phyloP scores from a whole-genome alignment of 352 stramenopile species.

The Pythium vanterpoolii region DNA sequence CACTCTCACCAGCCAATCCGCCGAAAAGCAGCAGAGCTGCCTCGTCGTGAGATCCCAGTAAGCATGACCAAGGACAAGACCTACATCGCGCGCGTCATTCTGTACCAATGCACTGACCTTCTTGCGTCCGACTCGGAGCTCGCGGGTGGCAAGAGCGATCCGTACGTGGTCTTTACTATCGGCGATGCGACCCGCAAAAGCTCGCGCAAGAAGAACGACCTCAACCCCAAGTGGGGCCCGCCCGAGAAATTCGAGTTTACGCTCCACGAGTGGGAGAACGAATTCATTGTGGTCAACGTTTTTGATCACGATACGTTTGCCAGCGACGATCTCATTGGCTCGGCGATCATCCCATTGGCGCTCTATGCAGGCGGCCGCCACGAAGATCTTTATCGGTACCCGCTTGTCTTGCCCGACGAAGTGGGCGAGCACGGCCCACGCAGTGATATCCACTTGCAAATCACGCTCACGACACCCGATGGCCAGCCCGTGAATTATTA shows the following conservation, averaged over 20 bases:
- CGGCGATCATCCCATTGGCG: constrained; percentile 56
- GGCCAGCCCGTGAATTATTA: constrained; percentile 42
- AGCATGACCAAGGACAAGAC: constrained; percentile 23
- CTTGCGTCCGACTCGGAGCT: constrained; percentile 43
- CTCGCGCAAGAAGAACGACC: constrained; percentile 54
- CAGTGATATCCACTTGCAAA: constrained; percentile 64
- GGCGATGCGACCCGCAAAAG: constrained; percentile 51
- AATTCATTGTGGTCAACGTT: constrained; percentile 65
- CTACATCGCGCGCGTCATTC: constrained; percentile 42
- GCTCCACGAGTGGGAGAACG: constrained; percentile 52
- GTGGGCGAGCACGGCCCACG: constrained; percentile 37
- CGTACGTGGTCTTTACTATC: constrained; percentile 70
- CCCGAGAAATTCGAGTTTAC: constrained; percentile 76
- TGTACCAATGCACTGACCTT: constrained; percentile 65
- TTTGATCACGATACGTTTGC: constrained; percentile 70
- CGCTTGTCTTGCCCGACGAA: constrained; percentile 60
- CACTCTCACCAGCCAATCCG: too few species aligned
- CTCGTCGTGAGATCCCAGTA: background rate
- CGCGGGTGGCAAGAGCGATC: constrained; percentile 67
- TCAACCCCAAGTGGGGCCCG: constrained; percentile 68
- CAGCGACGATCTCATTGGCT: constrained; percentile 72
- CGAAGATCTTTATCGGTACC: constrained; percentile 66
- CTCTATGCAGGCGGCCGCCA: constrained; percentile 58
- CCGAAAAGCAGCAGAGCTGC: too few species aligned
- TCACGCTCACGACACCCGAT: constrained; percentile 49